Evolutionary conservation across 2,329 filamentous ascomycete species (phyloP), one percentile per base, ranked within the genome.

Genomic region (Neurospora crassa): DNA sequence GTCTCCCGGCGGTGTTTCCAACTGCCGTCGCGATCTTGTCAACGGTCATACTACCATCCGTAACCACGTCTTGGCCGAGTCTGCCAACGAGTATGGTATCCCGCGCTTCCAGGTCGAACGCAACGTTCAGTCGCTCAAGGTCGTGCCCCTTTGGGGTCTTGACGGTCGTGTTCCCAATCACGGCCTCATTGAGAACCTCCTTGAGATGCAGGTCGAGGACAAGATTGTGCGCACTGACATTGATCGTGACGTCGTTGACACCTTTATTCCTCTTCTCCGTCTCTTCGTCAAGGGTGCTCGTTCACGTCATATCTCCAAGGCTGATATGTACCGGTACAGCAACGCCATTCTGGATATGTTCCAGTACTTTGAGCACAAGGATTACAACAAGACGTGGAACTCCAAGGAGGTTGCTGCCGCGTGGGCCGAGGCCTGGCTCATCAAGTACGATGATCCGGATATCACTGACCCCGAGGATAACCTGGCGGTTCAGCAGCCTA

Each of bases 51-150:
- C 80, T 63, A 86, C 84, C 0, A 85, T 87, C 73, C 83, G 84
- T 71, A 86, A 85, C 79, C 85, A 87, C 74, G 85, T 87, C 74
- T 79, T 87, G 63, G 84, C 84, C 68, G 85, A 87, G 78, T 84
- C 84, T 6, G 85, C 85, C 10, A 86, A 86, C 74, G 85, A 87
- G 72, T 87, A 83, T 72, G 85, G 85, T 40, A 81, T 86, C 24
- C 85, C 85, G 6, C 83, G 85, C 20, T 85, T 86, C 77, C 85
- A 87, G 76, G 84, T 85, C 0, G 85, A 87, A 77, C 82, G 82
- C 74, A 87, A 86, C 71, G 82, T 87, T 11, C 84, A 86, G 75
- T 86, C 85, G 0, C 77, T 87, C 71, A 87, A 86, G 74, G 79
- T 86, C 20, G 79, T 87, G 43, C 85, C 85, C 3, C 80, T 87